These are phyloP conservation scores for Colletotrichum acutatum DNA, from an alignment of 2,329 filamentous ascomycete genomes.

Conservation along the genomic window DNA sequence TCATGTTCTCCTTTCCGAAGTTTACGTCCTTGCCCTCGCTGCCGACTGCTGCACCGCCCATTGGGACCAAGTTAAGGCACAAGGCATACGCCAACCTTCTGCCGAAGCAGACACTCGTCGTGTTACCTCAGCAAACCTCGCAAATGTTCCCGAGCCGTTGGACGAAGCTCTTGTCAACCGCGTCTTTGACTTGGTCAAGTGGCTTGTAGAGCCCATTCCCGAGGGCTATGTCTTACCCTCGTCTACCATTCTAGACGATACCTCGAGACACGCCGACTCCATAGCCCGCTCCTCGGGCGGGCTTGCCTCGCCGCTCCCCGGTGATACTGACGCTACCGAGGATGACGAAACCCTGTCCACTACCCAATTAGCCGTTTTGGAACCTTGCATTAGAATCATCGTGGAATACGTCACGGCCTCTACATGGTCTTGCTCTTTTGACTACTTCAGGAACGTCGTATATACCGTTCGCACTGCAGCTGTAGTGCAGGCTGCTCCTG, in stretches of 20 bases:
- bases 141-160: conserved; percentile 51
- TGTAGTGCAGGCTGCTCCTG: conserved; percentile 50
- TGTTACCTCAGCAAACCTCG: conserved; percentile 28
- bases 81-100: conserved; percentile 17
- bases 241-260: conserved; percentile 67
- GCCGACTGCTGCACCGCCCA: conserved; percentile 73
- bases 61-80: conserved; percentile 60
- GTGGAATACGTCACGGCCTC: conserved; percentile 74
- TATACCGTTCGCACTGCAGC: conserved; percentile 60
- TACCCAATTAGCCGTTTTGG: conserved; percentile 58
- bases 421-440: conserved; percentile 70
- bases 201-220: conserved; percentile 68
- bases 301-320: conserved; percentile 41
- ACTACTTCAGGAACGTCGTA: conserved; percentile 65
- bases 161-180: conserved; percentile 63
- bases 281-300: conserved; percentile 4
- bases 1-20: conserved; percentile 71
- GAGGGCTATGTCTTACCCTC: conserved; percentile 68
- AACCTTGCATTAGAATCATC: conserved; percentile 65
- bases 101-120: conserved; percentile 36
- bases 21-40: conserved; percentile 71
- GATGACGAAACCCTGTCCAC: conserved; percentile 44
- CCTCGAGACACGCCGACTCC: conserved; percentile 44
- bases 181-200: conserved; percentile 65
- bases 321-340: conserved; percentile 44